Conservation (phyloP, 495 filamentous ascomycete species). For the Daldinia loculata region DNA sequence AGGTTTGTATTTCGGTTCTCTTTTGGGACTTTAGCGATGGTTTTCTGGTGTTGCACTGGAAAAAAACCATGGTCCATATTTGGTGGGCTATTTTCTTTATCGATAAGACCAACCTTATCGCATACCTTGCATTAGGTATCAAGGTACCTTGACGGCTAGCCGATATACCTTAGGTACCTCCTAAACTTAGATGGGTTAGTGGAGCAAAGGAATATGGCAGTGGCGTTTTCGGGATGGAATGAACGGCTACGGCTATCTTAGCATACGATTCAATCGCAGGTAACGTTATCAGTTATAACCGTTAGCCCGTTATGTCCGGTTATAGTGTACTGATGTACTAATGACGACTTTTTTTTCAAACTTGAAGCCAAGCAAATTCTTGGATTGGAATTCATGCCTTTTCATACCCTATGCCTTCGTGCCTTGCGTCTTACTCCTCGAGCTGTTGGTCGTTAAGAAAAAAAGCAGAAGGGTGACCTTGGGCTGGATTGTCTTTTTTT, state of each 20-base stretch:
- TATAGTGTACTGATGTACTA: constrained; percentile 34
- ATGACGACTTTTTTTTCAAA: constrained; percentile 37
- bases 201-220: constrained; percentile 1
- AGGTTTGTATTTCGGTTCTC: constrained; percentile 3
- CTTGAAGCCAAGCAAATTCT: constrained; percentile 31
- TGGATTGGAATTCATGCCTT: constrained; percentile 26
- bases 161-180: no score
- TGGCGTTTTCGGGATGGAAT: constrained; percentile 19
- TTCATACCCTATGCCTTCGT: constrained; percentile 10
- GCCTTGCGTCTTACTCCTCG: constrained; percentile 15
- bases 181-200: constrained; percentile 3
- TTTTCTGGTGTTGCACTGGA: constrained; percentile 22
- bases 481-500: not conserved
- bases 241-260: constrained; percentile 17
- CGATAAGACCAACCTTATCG: constrained; percentile 42
- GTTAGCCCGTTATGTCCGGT: constrained; percentile 17
- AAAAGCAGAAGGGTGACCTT: constrained; percentile 22
- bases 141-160: not conserved
- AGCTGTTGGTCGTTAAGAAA: constrained; percentile 11
- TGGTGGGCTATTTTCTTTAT: constrained; percentile 33
- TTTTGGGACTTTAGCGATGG: constrained; percentile 21
- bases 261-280: constrained; percentile 20
- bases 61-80: constrained; percentile 32
- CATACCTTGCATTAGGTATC: not conserved
- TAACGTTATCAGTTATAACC: constrained; percentile 6